Conservation (phyloP, 352 stramenopile species). For the Globisporangium megalacanthum region DNA sequence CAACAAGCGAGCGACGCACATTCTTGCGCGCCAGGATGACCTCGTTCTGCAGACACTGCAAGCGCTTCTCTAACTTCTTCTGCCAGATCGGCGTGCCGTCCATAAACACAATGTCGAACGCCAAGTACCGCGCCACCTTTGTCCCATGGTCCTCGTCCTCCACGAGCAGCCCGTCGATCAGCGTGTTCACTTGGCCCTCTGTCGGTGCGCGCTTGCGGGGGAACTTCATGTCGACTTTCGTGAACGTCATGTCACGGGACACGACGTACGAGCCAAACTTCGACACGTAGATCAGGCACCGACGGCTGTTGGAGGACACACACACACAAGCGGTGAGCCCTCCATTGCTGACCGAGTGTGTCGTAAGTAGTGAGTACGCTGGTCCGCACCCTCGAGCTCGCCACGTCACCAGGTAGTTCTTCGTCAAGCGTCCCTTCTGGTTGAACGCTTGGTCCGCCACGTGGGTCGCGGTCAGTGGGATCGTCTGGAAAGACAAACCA, state of each 20-base stretch:
- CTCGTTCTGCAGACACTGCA: conserved; percentile 87
- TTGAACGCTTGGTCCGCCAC: conserved; percentile 66
- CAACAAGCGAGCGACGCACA: conserved; percentile 25
- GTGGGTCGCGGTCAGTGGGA: conserved; percentile 81
- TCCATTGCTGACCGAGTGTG: not conserved
- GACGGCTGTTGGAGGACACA: conserved; percentile 33
- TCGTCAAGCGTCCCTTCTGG: conserved; percentile 69
- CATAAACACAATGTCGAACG: conserved; percentile 81
- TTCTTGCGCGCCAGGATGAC: conserved; percentile 84
- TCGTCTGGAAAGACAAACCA: conserved; percentile 36
- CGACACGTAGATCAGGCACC: conserved; percentile 72
- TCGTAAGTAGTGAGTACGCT: not conserved
- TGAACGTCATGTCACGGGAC: conserved; percentile 78
- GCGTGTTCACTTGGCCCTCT: conserved; percentile 68
- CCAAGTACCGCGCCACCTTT: conserved; percentile 72
- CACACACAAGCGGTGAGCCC: not conserved
- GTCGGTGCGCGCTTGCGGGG: conserved; percentile 60
- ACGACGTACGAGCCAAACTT: conserved; percentile 72
- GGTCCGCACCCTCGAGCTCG: conserved; percentile 60
- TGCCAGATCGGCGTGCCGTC: conserved; percentile 79
- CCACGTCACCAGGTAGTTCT: conserved; percentile 82
- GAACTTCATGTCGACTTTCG: conserved; percentile 87
- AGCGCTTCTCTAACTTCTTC: conserved; percentile 82
- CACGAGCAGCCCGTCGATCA: conserved; percentile 85
- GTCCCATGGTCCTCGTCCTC: conserved; percentile 75